Conservation (phyloP, 768 basidiomycete species). For the Candolleomyces eurysporus region DNA sequence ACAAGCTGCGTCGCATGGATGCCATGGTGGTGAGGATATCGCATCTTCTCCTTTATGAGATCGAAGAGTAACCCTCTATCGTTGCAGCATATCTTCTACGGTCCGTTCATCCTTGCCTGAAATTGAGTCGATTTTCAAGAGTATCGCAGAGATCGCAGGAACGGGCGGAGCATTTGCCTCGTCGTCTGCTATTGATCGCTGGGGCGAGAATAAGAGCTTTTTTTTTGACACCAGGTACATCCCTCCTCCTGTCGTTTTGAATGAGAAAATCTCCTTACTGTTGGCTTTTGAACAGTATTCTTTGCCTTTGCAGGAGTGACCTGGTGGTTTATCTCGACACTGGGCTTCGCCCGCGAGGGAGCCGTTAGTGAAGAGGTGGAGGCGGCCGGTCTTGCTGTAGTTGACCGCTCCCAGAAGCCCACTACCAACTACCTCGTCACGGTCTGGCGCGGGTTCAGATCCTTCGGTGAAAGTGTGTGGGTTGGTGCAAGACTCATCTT, state of each 20-base stretch:
- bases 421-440: constrained; percentile 21
- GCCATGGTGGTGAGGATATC: constrained; percentile 22
- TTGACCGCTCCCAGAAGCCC: constrained; percentile 13
- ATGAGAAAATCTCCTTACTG: background rate
- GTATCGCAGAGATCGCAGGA: constrained; percentile 24
- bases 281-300: constrained; percentile 16
- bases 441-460: constrained; percentile 16
- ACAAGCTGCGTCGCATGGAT: constrained; percentile 32
- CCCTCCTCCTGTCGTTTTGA: background rate
- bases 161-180: constrained; percentile 28
- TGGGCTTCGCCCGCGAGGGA: constrained; percentile 19
- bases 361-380: constrained; percentile 18
- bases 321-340: constrained; percentile 25
- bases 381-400: constrained; percentile 17
- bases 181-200: constrained; percentile 27
- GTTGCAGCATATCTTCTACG: constrained; percentile 27
- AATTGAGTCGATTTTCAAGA: background rate
- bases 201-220: constrained; percentile 33
- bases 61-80: too few relatives aligned
- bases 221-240: constrained; percentile 23
- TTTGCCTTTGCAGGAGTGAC: constrained; percentile 24
- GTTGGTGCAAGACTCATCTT: constrained; percentile 26
- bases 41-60: background rate
- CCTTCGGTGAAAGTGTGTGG: constrained; percentile 26
- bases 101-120: background rate